Base-by-base conservation (phyloP, 345 rosid species). In the Jatropha curcas region DNA sequence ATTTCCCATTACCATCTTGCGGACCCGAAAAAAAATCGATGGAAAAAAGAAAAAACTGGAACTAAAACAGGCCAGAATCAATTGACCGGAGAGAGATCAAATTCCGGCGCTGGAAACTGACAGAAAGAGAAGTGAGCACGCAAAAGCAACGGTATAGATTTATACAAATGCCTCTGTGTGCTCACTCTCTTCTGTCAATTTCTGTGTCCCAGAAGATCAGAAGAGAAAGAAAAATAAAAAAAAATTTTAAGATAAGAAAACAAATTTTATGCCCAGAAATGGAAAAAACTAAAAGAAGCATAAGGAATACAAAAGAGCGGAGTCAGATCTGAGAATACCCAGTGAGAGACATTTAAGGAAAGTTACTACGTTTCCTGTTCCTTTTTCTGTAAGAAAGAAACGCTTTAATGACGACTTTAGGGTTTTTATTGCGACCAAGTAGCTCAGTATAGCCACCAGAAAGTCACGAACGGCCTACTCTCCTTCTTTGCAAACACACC, bases 121-220 rank as follows among this genome's bases (percentile, higher is more conserved):
- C 98, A 89, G 89, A 81, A 81, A 88, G 98, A 93, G 94, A 80
- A 75, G 87, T 93, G 97, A 90, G 97, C 98, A 93, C 98, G 80
- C 90, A 90, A 85, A 87, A 86, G 94, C 88, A 93, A 73, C 53
- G 67, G 88, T 84, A 90, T 83, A 86, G 60, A 35, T 57, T 77
- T 78, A 86, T 90, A 88, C 90, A 80, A 86, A 73, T 82, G 85
- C 88, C 85, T 82, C 89, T 89, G 93, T 84, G 97, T 93, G 98
- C 98, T 90, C 98, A 90, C 98, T 93, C 98, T 93, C 98, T 93
- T 93, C 98, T 93, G 98, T 93, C 98, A 93, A 84, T 80, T 90
- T 90, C 90, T 34, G 71, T 79, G 82, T 77, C 79, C 82, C 86
- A 67, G 68, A 67, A 74, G 27, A 45, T 34, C 31, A 25, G 37